phyloP scores from a whole-genome alignment of 129 eudicot species.

The Tagetes patula region DNA sequence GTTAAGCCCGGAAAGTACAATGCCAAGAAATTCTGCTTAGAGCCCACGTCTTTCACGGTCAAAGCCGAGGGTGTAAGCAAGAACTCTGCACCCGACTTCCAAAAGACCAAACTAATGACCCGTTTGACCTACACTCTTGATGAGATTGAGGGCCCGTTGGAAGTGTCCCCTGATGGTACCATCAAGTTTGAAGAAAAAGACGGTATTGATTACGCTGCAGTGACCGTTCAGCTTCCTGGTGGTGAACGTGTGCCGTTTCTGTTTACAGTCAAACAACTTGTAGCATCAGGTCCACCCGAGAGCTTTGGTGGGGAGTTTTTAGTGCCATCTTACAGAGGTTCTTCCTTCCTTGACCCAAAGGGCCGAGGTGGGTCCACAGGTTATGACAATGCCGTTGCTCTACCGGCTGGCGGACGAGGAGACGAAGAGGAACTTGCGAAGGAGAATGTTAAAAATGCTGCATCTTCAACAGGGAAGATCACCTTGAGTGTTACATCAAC shows the following conservation, averaged over 20 bases:
- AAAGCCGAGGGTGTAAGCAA: constrained; percentile 88
- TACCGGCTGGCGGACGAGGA: constrained; percentile 96
- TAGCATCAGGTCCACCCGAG: constrained; percentile 88
- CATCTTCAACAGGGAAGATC: constrained; percentile 76
- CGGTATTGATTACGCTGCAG: constrained; percentile 95
- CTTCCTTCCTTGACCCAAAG: constrained; percentile 99
- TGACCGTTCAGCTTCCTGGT: constrained; percentile 94
- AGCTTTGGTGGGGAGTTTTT: constrained; percentile 74
- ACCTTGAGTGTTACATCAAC: constrained; percentile 76
- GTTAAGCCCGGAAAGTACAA: constrained; percentile 85
- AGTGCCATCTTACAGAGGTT: constrained; percentile 93
- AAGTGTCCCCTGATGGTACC: constrained; percentile 69
- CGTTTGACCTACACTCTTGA: constrained; percentile 95
- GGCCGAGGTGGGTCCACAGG: constrained; percentile 96
- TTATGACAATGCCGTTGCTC: constrained; percentile 81
- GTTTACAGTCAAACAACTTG: constrained; percentile 82
- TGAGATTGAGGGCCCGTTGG: constrained; percentile 94
- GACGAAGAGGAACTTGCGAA: constrained; percentile 82
- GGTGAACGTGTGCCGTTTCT: constrained; percentile 95
- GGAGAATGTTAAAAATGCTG: constrained; percentile 72
- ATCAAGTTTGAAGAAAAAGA: constrained; percentile 90
- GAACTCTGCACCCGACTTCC: constrained; percentile 85
- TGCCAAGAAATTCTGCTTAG: constrained; percentile 87
- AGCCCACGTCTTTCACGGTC: constrained; percentile 92
- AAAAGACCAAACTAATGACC: constrained; percentile 95